These are phyloP conservation scores for Balansia obtecta DNA, from an alignment of 2,329 filamentous ascomycete species.

Conservation along the genomic window DNA sequence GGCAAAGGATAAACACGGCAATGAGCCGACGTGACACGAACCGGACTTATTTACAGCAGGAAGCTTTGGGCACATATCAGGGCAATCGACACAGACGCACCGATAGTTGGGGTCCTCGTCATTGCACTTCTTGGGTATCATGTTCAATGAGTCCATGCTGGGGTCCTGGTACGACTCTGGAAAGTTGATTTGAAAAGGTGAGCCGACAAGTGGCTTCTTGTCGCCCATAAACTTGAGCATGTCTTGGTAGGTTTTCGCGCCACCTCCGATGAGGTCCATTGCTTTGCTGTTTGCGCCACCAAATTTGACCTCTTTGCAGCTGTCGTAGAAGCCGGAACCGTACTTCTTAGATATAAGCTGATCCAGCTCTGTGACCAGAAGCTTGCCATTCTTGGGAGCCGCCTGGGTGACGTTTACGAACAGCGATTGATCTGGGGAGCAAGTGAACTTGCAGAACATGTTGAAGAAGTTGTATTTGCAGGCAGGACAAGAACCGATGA, in stretches of 20 bases:
- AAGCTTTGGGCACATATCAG: constrained; percentile 69
- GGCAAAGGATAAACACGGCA: constrained; percentile 91
- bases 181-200: constrained; percentile 97
- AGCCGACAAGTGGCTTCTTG: constrained; percentile 72
- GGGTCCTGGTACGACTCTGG: constrained; percentile 49
- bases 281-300: constrained; percentile 86
- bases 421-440: constrained; percentile 89
- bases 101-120: constrained; percentile 74
- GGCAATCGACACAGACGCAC: constrained; percentile 91
- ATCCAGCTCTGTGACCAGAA: constrained; percentile 76
- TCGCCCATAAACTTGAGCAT: constrained; percentile 88
- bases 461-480: constrained; percentile 99
- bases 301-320: constrained; percentile 98
- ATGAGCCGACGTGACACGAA: constrained; percentile 67
- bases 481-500: constrained; percentile 88
- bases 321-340: constrained; percentile 81
- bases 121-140: constrained; percentile 76
- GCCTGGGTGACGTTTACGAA: constrained; percentile 87
- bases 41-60: constrained; percentile 58
- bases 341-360: constrained; percentile 79
- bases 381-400: constrained; percentile 44
- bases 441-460: constrained; percentile 95
- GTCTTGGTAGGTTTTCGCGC: constrained; percentile 77
- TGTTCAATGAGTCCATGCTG: constrained; percentile 58
- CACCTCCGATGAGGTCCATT: constrained; percentile 92